These are phyloP conservation scores for Gossypium longicalyx DNA, from an alignment of 345 rosid genomes.

Conservation along the genomic window DNA sequence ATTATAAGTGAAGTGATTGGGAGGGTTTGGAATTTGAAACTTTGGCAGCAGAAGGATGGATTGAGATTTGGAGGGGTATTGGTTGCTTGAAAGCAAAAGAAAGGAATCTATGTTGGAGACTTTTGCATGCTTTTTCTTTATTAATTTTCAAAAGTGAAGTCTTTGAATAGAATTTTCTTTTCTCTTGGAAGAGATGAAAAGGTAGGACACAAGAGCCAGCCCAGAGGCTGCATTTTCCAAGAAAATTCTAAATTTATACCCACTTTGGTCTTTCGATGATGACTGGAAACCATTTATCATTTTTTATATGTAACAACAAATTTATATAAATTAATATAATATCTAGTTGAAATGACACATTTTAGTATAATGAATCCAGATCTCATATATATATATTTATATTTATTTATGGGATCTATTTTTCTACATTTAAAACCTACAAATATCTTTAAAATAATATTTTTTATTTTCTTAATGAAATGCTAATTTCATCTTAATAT, in stretches of 20 bases:
- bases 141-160: slow-evolving; percentile 36
- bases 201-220: background rate
- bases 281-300: background rate
- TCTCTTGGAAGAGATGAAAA: slow-evolving; percentile 5
- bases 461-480: no score
- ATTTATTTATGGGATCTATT: no score
- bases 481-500: no score
- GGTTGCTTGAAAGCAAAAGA: slow-evolving; percentile 32
- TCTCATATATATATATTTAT: no score
- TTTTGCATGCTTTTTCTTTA: slow-evolving; percentile 13
- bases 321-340: no score
- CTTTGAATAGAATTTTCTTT: slow-evolving; percentile 49
- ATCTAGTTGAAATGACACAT: no score
- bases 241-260: slow-evolving; percentile 14
- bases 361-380: no score
- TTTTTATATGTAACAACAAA: no score
- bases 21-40: slow-evolving; percentile 23
- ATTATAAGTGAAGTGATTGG: slow-evolving; percentile 9
- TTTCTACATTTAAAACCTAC: no score
- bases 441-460: no score
- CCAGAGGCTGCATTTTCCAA: slow-evolving; percentile 24
- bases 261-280: background rate
- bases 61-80: slow-evolving; percentile 9
- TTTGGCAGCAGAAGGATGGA: background rate
- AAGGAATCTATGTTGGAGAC: slow-evolving; percentile 34